phyloP scores from a whole-genome alignment of 768 basidiomycete species.

The Strobilomyces confusus region DNA sequence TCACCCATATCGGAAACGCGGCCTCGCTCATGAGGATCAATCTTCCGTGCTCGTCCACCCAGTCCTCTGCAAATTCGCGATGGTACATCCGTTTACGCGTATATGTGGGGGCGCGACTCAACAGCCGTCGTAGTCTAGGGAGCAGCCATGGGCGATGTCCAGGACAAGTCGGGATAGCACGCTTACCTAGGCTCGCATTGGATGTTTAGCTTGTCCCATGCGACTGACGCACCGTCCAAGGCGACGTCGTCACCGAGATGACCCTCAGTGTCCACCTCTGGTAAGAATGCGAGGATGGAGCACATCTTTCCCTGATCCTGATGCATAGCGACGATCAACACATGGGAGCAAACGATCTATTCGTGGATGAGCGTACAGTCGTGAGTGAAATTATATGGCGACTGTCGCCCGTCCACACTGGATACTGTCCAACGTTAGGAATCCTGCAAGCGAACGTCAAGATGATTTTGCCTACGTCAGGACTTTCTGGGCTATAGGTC shows the following conservation, averaged over 20 bases:
- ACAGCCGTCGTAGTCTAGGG: conserved; percentile 36
- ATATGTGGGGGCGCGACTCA: conserved; percentile 35
- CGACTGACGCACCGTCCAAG: conserved; percentile 26
- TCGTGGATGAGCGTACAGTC: conserved; percentile 17
- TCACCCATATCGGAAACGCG: conserved; percentile 55
- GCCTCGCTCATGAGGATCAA: conserved; percentile 58
- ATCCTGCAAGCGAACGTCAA: background rate
- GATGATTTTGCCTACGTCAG: conserved; percentile 15
- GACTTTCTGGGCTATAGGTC: conserved; percentile 17
- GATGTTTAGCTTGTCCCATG: conserved; percentile 33
- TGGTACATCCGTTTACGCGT: conserved; percentile 38
- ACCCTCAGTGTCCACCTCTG: conserved; percentile 35
- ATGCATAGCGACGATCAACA: background rate
- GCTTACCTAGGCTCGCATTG: conserved; percentile 39
- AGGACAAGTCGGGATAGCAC: background rate
- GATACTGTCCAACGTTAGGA: conserved; percentile 16
- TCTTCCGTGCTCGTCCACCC: conserved; percentile 48
- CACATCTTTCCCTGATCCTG: conserved; percentile 38
- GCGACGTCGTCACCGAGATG: conserved; percentile 27
- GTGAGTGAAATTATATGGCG: conserved; percentile 22
- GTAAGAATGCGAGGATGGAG: conserved; percentile 38
- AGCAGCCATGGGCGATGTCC: conserved; percentile 2
- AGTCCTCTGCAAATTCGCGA: conserved; percentile 41
- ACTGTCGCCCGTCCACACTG: conserved; percentile 25
- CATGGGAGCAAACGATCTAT: background rate